Percentiles rank a stretch among this genome's conserved stretches.
Evolutionary conservation across 495 filamentous ascomycete species (phyloP).

Genomic region (Trichoderma reesei): DNA sequence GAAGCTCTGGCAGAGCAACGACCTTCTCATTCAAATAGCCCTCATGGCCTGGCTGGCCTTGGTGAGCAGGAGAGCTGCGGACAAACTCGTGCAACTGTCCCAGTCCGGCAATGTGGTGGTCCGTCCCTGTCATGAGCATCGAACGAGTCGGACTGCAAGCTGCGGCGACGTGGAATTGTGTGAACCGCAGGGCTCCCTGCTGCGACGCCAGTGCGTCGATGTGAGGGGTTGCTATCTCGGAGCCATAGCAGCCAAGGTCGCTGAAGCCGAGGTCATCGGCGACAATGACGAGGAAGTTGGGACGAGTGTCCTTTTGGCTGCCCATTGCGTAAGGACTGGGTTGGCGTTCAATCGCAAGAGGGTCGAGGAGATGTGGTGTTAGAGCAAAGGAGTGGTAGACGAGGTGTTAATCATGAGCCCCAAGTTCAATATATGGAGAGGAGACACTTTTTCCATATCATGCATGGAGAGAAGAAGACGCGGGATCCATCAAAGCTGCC

Average conservation of each 20-base stretch:
- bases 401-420: neutral
- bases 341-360: neutral
- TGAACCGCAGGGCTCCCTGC: constrained; percentile 42
- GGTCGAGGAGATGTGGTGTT: neutral
- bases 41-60: constrained; percentile 54
- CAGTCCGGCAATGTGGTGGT: constrained; percentile 41
- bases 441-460: neutral
- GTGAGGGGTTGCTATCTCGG: constrained; percentile 54
- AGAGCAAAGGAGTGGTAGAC: neutral
- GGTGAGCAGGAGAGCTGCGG: constrained; percentile 23
- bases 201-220: constrained; percentile 45
- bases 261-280: constrained; percentile 57
- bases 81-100: constrained; percentile 37
- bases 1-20: constrained; percentile 50
- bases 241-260: constrained; percentile 51
- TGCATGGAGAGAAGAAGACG: neutral
- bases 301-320: constrained; percentile 24
- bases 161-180: constrained; percentile 53
- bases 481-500: neutral
- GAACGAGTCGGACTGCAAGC: constrained; percentile 55
- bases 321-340: neutral
- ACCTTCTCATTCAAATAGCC: constrained; percentile 56
- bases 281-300: constrained; percentile 54
- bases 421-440: constrained; percentile 1
- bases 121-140: constrained; percentile 50